Evolutionary conservation across 345 rosid species (phyloP), one percentile per base, ranked within the genome.

Genomic region (Linum tenue): DNA sequence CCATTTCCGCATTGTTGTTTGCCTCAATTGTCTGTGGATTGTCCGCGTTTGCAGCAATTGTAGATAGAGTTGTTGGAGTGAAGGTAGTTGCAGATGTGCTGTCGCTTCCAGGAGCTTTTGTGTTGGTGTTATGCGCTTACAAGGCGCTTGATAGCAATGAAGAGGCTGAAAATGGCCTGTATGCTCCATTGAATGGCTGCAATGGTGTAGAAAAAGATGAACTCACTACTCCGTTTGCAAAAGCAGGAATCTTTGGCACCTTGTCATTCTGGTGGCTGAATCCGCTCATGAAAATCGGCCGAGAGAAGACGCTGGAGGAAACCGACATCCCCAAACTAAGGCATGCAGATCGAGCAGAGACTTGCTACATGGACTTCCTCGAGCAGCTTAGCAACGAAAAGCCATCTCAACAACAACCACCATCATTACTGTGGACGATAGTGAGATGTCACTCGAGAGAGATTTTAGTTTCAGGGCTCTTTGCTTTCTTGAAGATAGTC

Each of bases 211-310:
- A 48, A 9, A 48, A 48, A n/a, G 70, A 39, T 39, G 65, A 58
- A 2, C 72, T 68, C 67, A 83, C 72, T 22, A 77, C 84, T 50
- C 70, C 68, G 17, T 86, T 90, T 78, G 80, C 86, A 3, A 69
- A 67, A 65, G 95, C 97, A 39, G 85, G 98, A 16, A 70, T 85
- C 77, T 74, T 90, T 38, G 77, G 82, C 71, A 80, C 43, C 68
- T 67, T 90, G 74, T 77, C 96, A 17, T 92, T 92, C 74, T 92
- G 96, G 91, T 92, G 98, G 98, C 56, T 85, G 78, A 90, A 90
- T 76, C 70, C 84, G 14, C 62, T 92, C 75, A 82, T 92, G 85
- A 88, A 71, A 78, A 79, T 39, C 68, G 98, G 97, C 0, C 80
- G 79, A 67, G 81, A 77, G 71, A 86, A 84, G 66, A 82, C 87